phyloP scores from a whole-genome alignment of 192 early-diverging fungal genomes.

The Backusella morwellensis region DNA sequence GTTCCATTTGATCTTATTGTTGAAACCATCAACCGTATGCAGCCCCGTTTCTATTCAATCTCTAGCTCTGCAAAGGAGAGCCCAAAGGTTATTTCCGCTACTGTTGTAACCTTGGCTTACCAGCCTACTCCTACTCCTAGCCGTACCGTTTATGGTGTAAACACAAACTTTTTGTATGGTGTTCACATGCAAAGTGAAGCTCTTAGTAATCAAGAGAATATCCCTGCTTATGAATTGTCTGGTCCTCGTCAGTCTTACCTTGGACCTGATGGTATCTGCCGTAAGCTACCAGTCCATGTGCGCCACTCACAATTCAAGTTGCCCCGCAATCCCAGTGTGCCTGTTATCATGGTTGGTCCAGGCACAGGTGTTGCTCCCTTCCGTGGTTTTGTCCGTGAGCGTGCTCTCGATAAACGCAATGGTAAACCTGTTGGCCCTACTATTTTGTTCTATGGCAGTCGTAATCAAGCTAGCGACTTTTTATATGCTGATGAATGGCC shows the following conservation, averaged over 20 bases:
- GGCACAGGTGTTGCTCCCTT: constrained; percentile 99
- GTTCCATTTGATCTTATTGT: constrained; percentile 83
- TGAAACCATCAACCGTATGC: constrained; percentile 80
- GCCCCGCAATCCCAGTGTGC: constrained; percentile 69
- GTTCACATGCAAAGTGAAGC: constrained; percentile 43
- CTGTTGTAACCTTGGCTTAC: constrained; percentile 91
- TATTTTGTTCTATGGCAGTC: constrained; percentile 93
- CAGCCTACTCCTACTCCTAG: constrained; percentile 44
- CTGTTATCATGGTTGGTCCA: constrained; percentile 97
- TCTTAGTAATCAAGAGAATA: constrained; percentile 8
- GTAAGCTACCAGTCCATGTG: constrained; percentile 81
- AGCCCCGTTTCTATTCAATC: constrained; percentile 94
- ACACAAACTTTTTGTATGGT: constrained; percentile 83
- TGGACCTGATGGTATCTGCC: background rate
- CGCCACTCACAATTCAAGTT: constrained; percentile 87
- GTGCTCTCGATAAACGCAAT: constrained; percentile 60
- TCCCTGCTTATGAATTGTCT: constrained; percentile 22
- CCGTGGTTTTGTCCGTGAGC: constrained; percentile 93
- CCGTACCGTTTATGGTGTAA: constrained; percentile 74
- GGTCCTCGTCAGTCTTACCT: constrained; percentile 45
- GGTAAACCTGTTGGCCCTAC: constrained; percentile 75
- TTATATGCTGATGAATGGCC: constrained; percentile 87
- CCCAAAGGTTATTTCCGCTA: constrained; percentile 76
- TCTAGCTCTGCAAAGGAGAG: constrained; percentile 81
- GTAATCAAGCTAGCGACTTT: constrained; percentile 80